Percentiles rank a stretch among this genome's conserved stretches.
phyloP scores from a whole-genome alignment of 73 alveolate genomes.

The Tetrahymena thermophila region DNA sequence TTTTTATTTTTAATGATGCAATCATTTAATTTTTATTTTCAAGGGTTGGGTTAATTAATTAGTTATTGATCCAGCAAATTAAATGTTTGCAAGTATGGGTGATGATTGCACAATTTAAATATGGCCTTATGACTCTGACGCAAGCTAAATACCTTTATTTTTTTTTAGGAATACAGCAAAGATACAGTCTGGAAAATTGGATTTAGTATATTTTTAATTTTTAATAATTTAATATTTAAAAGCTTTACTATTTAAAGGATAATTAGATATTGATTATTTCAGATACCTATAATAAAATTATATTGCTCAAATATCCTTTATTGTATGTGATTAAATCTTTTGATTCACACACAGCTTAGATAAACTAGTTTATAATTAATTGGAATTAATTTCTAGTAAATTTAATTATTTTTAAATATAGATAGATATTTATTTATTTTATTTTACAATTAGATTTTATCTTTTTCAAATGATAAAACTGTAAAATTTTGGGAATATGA shows the following conservation, averaged over 20 bases:
- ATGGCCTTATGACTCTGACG: neutral
- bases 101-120: neutral
- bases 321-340: too few relatives aligned
- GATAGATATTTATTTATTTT: too few relatives aligned
- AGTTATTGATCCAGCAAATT: neutral
- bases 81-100: neutral
- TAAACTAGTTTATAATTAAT: neutral
- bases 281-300: neutral
- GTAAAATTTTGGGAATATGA: neutral
- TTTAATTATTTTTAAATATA: neutral
- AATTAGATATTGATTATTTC: neutral
- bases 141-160: neutral
- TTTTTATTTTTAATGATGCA: neutral
- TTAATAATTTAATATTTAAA: neutral
- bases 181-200: neutral
- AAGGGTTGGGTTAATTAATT: neutral
- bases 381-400: neutral
- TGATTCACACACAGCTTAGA: neutral
- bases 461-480: neutral
- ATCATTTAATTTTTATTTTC: too few relatives aligned
- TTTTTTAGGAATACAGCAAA: neutral
- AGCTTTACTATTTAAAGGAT: neutral
- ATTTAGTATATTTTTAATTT: neutral
- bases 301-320: neutral
- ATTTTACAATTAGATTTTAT: neutral